Percentiles rank a stretch among this genome's conserved stretches.
Evolutionary conservation across 2,329 filamentous ascomycete species (phyloP).

Genomic region (Phaeosphaeriaceae sp.): DNA sequence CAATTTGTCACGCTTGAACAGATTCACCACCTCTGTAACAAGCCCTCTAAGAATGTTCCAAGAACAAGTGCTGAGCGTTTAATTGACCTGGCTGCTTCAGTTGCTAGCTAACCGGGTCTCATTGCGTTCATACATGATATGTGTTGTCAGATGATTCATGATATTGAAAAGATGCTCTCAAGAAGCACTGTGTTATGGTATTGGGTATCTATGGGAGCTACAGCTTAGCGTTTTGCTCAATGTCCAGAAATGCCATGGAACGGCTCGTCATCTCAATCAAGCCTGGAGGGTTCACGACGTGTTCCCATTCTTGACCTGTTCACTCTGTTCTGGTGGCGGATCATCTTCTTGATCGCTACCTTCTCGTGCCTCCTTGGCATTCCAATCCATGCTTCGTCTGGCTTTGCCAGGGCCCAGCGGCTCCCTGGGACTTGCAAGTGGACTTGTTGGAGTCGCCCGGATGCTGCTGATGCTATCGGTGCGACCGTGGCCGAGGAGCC

Average conservation of each 20-base stretch:
- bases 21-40: slow-evolving; percentile 47
- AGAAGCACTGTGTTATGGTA: neutral
- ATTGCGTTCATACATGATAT: slow-evolving; percentile 44
- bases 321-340: slow-evolving; percentile 15
- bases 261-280: neutral
- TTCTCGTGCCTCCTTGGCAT: slow-evolving; percentile 41
- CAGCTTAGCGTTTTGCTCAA: neutral
- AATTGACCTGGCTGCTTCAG: slow-evolving; percentile 49
- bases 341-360: slow-evolving; percentile 38
- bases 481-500: slow-evolving; percentile 76
- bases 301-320: slow-evolving; percentile 6
- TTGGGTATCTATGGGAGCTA: slow-evolving; percentile 6
- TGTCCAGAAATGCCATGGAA: neutral
- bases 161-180: neutral
- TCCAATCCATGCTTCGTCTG: slow-evolving; percentile 48
- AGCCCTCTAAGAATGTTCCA: slow-evolving; percentile 52
- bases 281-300: neutral
- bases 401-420: slow-evolving; percentile 40
- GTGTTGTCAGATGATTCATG: neutral
- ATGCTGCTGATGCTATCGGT: slow-evolving; percentile 85
- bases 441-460: slow-evolving; percentile 62
- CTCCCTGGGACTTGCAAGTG: slow-evolving; percentile 64
- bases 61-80: slow-evolving; percentile 45
- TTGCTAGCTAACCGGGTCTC: slow-evolving; percentile 47
- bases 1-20: slow-evolving; percentile 52